Base-by-base conservation (phyloP, 2,329 filamentous ascomycete genomes). In the Talaromyces piceae region DNA sequence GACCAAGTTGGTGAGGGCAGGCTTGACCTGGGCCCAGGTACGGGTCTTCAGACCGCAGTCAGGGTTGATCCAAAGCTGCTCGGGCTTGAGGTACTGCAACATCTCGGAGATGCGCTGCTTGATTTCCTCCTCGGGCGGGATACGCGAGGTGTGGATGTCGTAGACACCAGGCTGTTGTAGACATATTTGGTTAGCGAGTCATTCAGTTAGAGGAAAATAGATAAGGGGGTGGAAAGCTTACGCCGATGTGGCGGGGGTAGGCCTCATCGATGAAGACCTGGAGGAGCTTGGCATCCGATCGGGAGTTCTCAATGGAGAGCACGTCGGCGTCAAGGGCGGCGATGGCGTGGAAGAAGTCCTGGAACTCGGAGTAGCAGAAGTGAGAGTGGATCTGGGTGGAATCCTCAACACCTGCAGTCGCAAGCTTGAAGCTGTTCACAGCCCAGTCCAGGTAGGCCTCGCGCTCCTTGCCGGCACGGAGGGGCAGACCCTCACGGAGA, bases 311-410 rank as follows among this genome's bases (percentile, higher is more conserved):
- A 65, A 98, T 98, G 69, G 88, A 95, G 67, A 98, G 85, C 58
- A 98, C 93, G 76, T 98, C 93, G 58, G 93, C 91, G 71, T 98
- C 93, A 59, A 98, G 86, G 56, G 93, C 91, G 59, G 93, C 89
- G 65, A 98, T 98, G 77, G 93, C 93, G 77, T 97, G 89, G 90
- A 98, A 98, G 83, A 98, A 98, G 81, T 98, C 93, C 79, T 98
- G 93, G 88, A 98, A 98, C 82, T 98, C 93, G 49, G 93, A 97
- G 86, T 98, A 98, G 77, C 93, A 98, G 88, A 98, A 98, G 82
- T 98, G 93, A 58, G 91, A 96, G 86, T 98, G 93, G 74, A 98
- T 96, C 82, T 98, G 93, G 62, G 93, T 98, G 54, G 86, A 88
- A 75, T 98, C 89, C 77, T 90, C 77, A 56, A 98, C 91, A 72